phyloP scores from a whole-genome alignment of 805 yeast genomes.

The Lachancea quebecensis region DNA sequence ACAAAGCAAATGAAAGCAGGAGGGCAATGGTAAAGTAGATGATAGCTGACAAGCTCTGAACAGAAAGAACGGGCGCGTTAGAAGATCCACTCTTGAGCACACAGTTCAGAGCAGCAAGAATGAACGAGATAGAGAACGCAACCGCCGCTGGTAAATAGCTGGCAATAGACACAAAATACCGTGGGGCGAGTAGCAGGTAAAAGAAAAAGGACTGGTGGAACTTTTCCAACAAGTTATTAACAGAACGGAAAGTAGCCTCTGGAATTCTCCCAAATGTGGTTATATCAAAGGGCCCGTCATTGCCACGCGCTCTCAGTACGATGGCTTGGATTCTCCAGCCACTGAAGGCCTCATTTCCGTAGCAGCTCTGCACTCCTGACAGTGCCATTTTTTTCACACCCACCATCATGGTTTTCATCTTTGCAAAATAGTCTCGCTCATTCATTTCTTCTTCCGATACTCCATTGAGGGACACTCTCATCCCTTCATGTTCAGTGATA shows the following conservation, averaged over 20 bases:
- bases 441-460: constrained; percentile 41
- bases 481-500: constrained; percentile 68
- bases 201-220: constrained; percentile 97
- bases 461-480: constrained; percentile 61
- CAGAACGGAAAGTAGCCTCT: constrained; percentile 81
- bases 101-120: constrained; percentile 58
- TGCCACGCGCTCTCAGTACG: constrained; percentile 65
- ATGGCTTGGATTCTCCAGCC: constrained; percentile 95
- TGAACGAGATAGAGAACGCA: constrained; percentile 59
- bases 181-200: constrained; percentile 73
- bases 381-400: constrained; percentile 66
- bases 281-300: constrained; percentile 57
- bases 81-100: constrained; percentile 34
- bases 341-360: constrained; percentile 86
- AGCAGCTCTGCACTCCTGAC: constrained; percentile 56
- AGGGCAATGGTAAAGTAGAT: constrained; percentile 28
- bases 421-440: constrained; percentile 40
- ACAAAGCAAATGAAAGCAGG: constrained; percentile 22
- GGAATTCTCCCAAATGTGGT: constrained; percentile 88
- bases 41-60: constrained; percentile 17
- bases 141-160: constrained; percentile 86
- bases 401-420: constrained; percentile 51
- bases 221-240: constrained; percentile 87
- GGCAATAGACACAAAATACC: constrained; percentile 83
- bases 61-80: constrained; percentile 12